Conservation (phyloP, 768 basidiomycete genomes). For the Amanita exitialis region DNA sequence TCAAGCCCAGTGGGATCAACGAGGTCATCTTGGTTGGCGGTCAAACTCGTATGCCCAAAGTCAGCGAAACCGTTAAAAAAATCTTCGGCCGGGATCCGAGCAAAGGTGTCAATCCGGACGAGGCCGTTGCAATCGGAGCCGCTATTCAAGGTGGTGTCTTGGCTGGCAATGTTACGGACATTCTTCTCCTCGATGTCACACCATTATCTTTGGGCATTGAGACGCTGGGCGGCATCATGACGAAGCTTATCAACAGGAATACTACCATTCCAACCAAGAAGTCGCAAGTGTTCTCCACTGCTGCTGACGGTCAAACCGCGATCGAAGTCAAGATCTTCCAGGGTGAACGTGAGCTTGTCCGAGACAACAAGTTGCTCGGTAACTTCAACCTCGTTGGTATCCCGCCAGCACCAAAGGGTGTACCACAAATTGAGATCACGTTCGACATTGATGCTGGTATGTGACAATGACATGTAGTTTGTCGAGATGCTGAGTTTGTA, state of each 20-base stretch:
- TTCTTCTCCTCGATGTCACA: constrained; percentile 91
- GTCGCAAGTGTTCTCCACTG: constrained; percentile 97
- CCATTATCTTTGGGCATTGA: constrained; percentile 95
- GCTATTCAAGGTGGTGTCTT: constrained; percentile 98
- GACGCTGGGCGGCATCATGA: constrained; percentile 99
- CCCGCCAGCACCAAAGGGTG: constrained; percentile 76
- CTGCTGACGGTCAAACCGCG: constrained; percentile 98
- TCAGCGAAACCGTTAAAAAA: constrained; percentile 85
- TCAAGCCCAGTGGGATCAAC: constrained; percentile 88
- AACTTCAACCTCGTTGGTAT: constrained; percentile 99
- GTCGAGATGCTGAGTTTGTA: constrained; percentile 4
- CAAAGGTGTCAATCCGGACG: constrained; percentile 99
- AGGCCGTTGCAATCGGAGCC: constrained; percentile 97
- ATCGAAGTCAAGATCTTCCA: constrained; percentile 99
- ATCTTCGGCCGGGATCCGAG: constrained; percentile 95
- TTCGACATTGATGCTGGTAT: constrained; percentile 95
- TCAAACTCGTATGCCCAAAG: constrained; percentile 97
- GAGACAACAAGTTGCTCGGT: constrained; percentile 97
- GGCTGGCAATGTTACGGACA: constrained; percentile 92
- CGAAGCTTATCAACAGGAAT: constrained; percentile 95
- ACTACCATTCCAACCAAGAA: constrained; percentile 99
- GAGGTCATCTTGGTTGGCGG: constrained; percentile 98
- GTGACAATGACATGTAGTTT: constrained; percentile 12
- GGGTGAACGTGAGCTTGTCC: constrained; percentile 97
- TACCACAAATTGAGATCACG: constrained; percentile 81